Evolutionary conservation across 257 asterid species (phyloP).

Genomic region (Solanum virginianum): DNA sequence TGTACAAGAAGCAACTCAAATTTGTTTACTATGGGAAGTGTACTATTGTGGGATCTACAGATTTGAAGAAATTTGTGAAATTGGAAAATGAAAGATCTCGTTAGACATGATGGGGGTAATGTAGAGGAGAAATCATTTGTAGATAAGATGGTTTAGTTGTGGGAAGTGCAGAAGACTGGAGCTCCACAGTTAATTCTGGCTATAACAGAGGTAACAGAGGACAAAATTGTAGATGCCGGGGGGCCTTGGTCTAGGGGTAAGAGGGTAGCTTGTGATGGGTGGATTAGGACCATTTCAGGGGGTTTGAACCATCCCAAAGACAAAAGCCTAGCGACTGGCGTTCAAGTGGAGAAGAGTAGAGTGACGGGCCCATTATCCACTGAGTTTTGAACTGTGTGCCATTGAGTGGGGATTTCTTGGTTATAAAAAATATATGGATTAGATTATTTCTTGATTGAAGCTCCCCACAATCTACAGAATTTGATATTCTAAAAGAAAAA

Average conservation of each 20-base stretch:
- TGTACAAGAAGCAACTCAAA: not conserved
- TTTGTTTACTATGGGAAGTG: not conserved
- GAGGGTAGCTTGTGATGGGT: not conserved
- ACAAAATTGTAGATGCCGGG: not conserved
- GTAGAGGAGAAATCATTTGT: not conserved
- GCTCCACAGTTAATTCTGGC: not conserved
- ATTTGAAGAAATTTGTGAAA: not conserved
- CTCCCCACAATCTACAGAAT: not conserved
- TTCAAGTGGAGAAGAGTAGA: not conserved
- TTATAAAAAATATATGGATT: not conserved
- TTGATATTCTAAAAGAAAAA: not conserved
- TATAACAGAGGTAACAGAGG: not conserved
- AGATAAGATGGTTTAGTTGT: not conserved
- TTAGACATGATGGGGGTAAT: not conserved
- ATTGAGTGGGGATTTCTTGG: not conserved
- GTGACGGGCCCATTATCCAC: not conserved
- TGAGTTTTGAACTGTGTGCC: not conserved
- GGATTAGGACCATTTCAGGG: not conserved
- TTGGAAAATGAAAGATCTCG: not conserved
- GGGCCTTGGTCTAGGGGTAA: not conserved
- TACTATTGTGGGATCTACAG: not conserved
- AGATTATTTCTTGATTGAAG: not conserved
- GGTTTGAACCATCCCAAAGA: not conserved
- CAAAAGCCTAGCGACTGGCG: not conserved
- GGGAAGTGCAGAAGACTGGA: not conserved